Conservation (phyloP, 2,329 filamentous ascomycete species). For the Gnomoniopsis smithogilvyi region DNA sequence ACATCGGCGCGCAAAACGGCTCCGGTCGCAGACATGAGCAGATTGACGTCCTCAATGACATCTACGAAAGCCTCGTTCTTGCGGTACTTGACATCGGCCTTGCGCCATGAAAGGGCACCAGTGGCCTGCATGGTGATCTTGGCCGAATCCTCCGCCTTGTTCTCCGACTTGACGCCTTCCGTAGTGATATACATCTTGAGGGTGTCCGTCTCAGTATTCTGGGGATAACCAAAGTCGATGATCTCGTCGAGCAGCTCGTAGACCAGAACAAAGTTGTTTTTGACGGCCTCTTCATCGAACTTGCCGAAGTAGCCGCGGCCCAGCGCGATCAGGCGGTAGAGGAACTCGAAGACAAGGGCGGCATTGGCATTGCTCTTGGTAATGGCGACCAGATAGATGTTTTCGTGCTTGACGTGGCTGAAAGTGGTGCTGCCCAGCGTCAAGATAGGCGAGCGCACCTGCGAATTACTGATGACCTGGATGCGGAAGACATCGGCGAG, state of each 20-base stretch:
- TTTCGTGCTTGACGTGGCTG: conserved; percentile 99
- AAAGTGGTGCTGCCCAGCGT: conserved; percentile 98
- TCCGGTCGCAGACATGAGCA: conserved; percentile 97
- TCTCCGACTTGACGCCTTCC: conserved; percentile 92
- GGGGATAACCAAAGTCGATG: conserved; percentile 97
- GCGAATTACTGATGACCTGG: conserved; percentile 97
- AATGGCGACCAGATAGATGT: conserved; percentile 95
- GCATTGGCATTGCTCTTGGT: conserved; percentile 99
- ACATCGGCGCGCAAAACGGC: conserved; percentile 94
- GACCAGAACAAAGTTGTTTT: conserved; percentile 99
- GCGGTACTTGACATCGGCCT: conserved; percentile 96
- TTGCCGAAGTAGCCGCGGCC: conserved; percentile 98
- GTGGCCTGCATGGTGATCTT: conserved; percentile 99
- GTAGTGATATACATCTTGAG: conserved; percentile 99
- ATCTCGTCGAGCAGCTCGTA: conserved; percentile 98
- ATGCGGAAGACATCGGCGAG: conserved; percentile 99
- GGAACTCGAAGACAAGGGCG: conserved; percentile 94
- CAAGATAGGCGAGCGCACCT: conserved; percentile 95
- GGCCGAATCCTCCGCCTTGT: conserved; percentile 83
- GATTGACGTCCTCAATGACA: conserved; percentile 97
- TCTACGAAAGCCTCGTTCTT: conserved; percentile 99
- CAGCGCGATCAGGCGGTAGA: conserved; percentile 86
- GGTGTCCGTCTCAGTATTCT: conserved; percentile 98
- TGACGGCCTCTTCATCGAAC: conserved; percentile 98
- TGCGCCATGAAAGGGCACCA: conserved; percentile 92